These are phyloP conservation scores for Graphium sp. DNA, from an alignment of 2,329 filamentous ascomycete genomes.

Conservation along the genomic window DNA sequence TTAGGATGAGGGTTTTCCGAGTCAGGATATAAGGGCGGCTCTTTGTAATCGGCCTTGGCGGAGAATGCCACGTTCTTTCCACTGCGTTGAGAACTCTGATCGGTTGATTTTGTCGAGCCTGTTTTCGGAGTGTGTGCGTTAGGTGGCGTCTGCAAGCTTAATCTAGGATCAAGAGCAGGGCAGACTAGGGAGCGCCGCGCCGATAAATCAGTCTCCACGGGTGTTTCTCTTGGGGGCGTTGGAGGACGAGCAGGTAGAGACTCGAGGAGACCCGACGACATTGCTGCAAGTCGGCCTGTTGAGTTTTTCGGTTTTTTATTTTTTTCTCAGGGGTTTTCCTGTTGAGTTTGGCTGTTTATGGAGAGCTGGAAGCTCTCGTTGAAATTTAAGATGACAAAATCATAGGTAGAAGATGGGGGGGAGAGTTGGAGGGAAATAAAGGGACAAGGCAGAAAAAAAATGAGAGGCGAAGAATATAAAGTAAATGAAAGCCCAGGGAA, in stretches of 20 bases:
- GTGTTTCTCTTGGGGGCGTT: constrained; percentile 46
- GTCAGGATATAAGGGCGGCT: constrained; percentile 30
- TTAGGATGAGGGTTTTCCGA: constrained; percentile 15
- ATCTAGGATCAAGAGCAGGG: constrained; percentile 19
- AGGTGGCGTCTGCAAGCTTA: constrained; percentile 34
- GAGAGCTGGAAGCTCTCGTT: constrained; percentile 1
- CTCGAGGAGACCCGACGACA: constrained; percentile 25
- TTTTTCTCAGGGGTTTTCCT: not conserved
- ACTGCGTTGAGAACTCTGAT: constrained; percentile 23
- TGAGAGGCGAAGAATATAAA: constrained; percentile 1
- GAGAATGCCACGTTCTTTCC: constrained; percentile 43
- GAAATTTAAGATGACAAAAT: not conserved
- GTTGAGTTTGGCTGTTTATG: not conserved
- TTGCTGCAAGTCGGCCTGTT: constrained; percentile 9
- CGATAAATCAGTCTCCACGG: constrained; percentile 17
- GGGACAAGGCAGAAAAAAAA: not conserved
- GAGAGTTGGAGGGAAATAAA: constrained; percentile 2
- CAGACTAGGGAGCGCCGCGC: constrained; percentile 17
- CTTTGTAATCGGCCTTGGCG: constrained; percentile 36
- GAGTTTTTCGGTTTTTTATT: not conserved
- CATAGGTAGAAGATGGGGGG: not conserved
- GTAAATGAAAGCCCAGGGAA: too few species aligned
- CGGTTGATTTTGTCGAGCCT: constrained; percentile 20
- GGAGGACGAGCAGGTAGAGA: constrained; percentile 41
- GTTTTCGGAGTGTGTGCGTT: constrained; percentile 25